Evolutionary conservation across 2,329 filamentous ascomycete species (phyloP).

Genomic region (Ophiostoma piceae): DNA sequence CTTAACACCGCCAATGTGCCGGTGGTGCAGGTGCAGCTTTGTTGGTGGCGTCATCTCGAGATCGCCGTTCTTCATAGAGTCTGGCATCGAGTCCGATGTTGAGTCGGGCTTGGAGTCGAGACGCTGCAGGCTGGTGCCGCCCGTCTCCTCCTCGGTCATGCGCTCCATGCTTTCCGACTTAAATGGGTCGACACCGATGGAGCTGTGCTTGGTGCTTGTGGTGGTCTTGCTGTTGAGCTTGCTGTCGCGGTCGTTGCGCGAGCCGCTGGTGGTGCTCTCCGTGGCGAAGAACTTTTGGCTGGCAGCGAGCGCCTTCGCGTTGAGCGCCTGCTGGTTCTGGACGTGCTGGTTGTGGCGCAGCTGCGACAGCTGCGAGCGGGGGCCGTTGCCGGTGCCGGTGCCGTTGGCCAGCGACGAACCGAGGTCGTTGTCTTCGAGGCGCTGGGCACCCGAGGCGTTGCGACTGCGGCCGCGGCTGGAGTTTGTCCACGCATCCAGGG

Average conservation of each 20-base stretch:
- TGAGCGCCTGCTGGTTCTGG: conserved; percentile 8
- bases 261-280: not conserved
- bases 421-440: conserved; percentile 18
- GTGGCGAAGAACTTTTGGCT: not conserved
- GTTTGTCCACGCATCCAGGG: conserved; percentile 27
- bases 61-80: not conserved
- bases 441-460: conserved; percentile 20
- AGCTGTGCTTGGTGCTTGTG: conserved; percentile 4
- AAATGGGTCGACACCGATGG: conserved; percentile 15
- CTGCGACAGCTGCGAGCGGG: not conserved
- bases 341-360: conserved; percentile 12
- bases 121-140: conserved; percentile 9
- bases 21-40: not conserved
- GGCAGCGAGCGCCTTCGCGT: conserved; percentile 8
- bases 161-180: conserved; percentile 23
- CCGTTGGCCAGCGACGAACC: not conserved
- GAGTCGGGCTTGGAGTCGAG: conserved; percentile 10
- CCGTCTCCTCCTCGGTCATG: conserved; percentile 18
- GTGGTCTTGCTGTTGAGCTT: not conserved
- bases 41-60: not conserved
- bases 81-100: not conserved
- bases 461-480: conserved; percentile 20
- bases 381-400: not conserved
- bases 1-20: not conserved
- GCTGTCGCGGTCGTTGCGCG: conserved; percentile 8